Percentiles rank a stretch among this genome's conserved stretches.
Evolutionary conservation across 495 filamentous ascomycete genomes (phyloP).

Genomic region (Podospora anserina): DNA sequence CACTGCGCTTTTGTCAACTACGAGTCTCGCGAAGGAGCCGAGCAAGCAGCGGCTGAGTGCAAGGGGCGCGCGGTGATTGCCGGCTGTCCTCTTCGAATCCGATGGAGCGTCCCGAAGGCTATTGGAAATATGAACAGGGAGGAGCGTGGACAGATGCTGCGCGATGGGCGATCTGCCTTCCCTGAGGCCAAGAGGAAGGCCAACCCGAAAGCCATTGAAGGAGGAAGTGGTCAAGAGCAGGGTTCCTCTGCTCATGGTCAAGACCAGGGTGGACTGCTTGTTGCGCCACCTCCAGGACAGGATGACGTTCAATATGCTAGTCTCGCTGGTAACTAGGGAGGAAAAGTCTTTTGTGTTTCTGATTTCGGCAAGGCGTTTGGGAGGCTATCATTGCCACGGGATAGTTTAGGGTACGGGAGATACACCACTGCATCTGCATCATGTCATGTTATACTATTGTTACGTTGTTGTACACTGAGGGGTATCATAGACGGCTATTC

Average conservation of each 20-base stretch:
- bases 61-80: conserved; percentile 81
- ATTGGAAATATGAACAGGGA: conserved; percentile 86
- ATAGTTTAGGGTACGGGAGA: conserved; percentile 25
- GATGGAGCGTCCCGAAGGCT: conserved; percentile 89
- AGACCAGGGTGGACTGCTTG: conserved; percentile 46
- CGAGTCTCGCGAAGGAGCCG: conserved; percentile 73
- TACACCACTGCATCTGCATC: conserved; percentile 23
- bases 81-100: conserved; percentile 81
- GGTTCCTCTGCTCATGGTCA: conserved; percentile 14
- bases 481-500: conserved; percentile 36
- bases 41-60: conserved; percentile 76
- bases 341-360: conserved; percentile 39
- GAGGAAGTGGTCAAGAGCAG: conserved; percentile 22
- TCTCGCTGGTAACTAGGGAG: conserved; percentile 68
- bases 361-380: conserved; percentile 42
- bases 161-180: conserved; percentile 63
- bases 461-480: conserved; percentile 23
- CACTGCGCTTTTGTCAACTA: conserved; percentile 97
- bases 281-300: conserved; percentile 81
- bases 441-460: conserved; percentile 16
- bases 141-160: conserved; percentile 68
- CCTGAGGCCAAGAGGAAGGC: conserved; percentile 35
- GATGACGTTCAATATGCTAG: conserved; percentile 81
- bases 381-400: conserved; percentile 22
- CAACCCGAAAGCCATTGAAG: conserved; percentile 35